phyloP scores from a whole-genome alignment of 2,329 filamentous ascomycete genomes.

The Zymoseptoria passerinii region DNA sequence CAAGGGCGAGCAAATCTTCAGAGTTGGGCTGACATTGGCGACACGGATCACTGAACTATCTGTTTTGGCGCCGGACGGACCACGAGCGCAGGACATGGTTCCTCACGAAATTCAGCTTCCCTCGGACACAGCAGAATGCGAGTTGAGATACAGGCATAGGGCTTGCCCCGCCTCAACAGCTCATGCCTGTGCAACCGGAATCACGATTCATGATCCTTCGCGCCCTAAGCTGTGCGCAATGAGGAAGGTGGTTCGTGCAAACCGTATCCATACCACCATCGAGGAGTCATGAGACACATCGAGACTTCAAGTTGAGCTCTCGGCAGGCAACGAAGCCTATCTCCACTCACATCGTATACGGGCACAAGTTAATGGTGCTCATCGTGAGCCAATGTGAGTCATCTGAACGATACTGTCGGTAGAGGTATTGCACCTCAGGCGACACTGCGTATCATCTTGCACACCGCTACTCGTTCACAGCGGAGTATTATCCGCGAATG shows the following conservation, averaged over 20 bases:
- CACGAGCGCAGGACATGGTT: no score
- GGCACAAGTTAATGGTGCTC: not conserved
- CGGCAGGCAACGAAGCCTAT: not conserved
- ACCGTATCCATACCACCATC: not conserved
- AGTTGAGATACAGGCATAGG: not conserved
- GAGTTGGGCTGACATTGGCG: not conserved
- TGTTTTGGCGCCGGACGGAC: not conserved
- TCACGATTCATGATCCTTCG: not conserved
- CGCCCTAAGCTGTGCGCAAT: not conserved
- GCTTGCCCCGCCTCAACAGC: not conserved
- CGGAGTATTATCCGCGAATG: not conserved
- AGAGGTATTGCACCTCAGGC: slow-evolving; percentile 1
- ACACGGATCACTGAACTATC: not conserved
- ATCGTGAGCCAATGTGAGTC: not conserved
- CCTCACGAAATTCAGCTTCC: no score
- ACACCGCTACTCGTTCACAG: not conserved
- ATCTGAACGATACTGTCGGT: not conserved
- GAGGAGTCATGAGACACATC: not conserved
- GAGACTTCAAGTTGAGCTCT: no score
- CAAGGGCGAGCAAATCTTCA: not conserved
- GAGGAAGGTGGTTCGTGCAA: not conserved
- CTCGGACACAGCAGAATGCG: not conserved
- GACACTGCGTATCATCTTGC: slow-evolving; percentile 2
- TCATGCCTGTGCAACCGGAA: not conserved
- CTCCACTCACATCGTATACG: not conserved